Base-by-base conservation (phyloP, 1,284 basidiomycete species). In the Naganishia sp. region DNA sequence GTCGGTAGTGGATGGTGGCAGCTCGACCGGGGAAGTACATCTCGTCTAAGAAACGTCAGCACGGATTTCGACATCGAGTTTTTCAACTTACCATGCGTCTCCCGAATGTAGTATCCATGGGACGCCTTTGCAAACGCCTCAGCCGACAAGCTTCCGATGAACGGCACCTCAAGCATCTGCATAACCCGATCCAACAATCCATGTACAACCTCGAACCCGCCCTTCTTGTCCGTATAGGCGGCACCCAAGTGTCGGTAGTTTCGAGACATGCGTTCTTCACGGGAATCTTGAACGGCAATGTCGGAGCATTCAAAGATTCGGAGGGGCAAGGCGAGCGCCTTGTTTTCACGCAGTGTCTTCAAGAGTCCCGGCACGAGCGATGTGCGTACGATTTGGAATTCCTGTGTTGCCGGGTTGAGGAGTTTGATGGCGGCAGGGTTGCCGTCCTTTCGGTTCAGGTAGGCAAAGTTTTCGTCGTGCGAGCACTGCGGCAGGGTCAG, bases 341-440 rank as follows among this genome's bases (percentile, higher is more conserved):
- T 87, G 82, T 99, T 99, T 82, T 99, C 95, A 68, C 96, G 88
- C 49, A 97, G 84, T 7, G 94, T 96, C 82, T 99, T 99, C 74
- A 99, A 87, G 43, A 99, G 86, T 59, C 95, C 95, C 15, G 95
- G 94, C 9, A 99, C 82, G 57, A 99, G 86, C 18, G 94, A 92
- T 0, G 96, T 98, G 68, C 96, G 88, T 60, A 98, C 94, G 69
- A 99, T 90, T 81, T 99, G 95, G 82, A 96, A 99, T 80, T 99
- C 96, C 70, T 93, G 85, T 46, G 95, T 94, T 81, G 97, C 97
- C 1, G 95, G 95, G 80, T 99, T 99, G 66, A 90, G 93, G 69
- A 99, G 90, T 66, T 90, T 89, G 71, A 99, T 88, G 10, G 90
- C 95, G 55, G 85, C 86, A 69, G 92, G 88, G 39, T 52, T 53